These are phyloP conservation scores for Globisporangium okanoganense DNA, from an alignment of 352 stramenopile species.

Conservation along the genomic window DNA sequence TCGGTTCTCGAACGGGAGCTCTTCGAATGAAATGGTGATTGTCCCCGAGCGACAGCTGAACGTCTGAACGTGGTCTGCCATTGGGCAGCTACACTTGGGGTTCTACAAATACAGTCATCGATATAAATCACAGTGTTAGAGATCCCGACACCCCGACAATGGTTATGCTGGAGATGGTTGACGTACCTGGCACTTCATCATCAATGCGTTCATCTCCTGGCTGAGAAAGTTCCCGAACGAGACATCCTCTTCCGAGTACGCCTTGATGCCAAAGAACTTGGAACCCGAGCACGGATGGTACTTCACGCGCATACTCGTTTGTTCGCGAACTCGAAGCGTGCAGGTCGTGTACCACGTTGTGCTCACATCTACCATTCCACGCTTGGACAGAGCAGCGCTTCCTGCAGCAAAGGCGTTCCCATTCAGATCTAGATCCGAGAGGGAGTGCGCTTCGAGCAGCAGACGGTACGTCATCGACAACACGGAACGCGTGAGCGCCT, in stretches of 20 bases:
- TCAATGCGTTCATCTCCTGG: conserved; percentile 64
- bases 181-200: conserved; percentile 74
- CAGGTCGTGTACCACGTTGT: conserved; percentile 74
- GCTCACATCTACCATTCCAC: background rate
- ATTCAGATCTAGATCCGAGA: conserved; percentile 86
- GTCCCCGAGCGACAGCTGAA: conserved; percentile 72
- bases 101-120: conserved; percentile 45
- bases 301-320: conserved; percentile 32
- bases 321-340: conserved; percentile 59
- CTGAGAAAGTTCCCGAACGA: conserved; percentile 79
- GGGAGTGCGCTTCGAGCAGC: conserved; percentile 93
- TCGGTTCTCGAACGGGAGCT: conserved; percentile 62
- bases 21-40: conserved; percentile 80
- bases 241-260: conserved; percentile 65
- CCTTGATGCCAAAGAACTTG: conserved; percentile 61
- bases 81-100: conserved; percentile 71
- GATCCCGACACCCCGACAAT: conserved; percentile 1
- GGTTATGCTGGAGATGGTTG: background rate
- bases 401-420: conserved; percentile 20
- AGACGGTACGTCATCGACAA: conserved; percentile 95
- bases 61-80: conserved; percentile 81
- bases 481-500: conserved; percentile 87
- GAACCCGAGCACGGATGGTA: conserved; percentile 72
- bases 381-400: background rate
- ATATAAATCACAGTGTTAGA: background rate